phyloP scores from a whole-genome alignment of 306 rosid species.

The Glycyrrhiza uralensis region DNA sequence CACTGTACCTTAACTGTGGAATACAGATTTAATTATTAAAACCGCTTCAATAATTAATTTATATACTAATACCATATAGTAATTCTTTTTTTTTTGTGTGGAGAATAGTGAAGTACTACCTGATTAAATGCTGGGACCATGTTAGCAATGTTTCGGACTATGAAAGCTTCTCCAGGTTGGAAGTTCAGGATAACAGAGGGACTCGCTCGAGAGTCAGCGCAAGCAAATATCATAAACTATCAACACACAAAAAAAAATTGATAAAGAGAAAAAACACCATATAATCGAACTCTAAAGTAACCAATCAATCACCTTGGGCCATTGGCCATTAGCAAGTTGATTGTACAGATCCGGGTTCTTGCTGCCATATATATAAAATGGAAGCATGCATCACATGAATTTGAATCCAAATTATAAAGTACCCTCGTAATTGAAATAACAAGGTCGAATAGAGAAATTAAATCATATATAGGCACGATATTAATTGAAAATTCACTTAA shows the following conservation, averaged over 20 bases:
- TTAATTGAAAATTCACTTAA: background rate
- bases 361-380: constrained; percentile 31
- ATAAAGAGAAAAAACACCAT: too few species aligned
- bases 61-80: background rate
- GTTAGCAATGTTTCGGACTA: constrained; percentile 64
- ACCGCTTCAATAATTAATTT: background rate
- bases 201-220: constrained; percentile 76
- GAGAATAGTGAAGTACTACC: constrained; percentile 34
- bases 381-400: background rate
- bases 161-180: constrained; percentile 68
- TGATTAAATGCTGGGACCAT: constrained; percentile 60
- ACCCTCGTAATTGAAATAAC: background rate
- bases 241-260: background rate
- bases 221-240: constrained; percentile 71
- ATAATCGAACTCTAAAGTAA: background rate
- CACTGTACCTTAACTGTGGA: constrained; percentile 49
- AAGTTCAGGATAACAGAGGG: constrained; percentile 51
- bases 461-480: background rate
- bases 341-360: constrained; percentile 5
- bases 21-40: background rate
- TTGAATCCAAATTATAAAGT: background rate
- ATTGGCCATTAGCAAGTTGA: constrained; percentile 39
- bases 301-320: constrained; percentile 48
- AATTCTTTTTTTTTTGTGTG: background rate
- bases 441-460: background rate